Evolutionary conservation across 495 filamentous ascomycete genomes (phyloP).

Genomic region (Darksidea phi): DNA sequence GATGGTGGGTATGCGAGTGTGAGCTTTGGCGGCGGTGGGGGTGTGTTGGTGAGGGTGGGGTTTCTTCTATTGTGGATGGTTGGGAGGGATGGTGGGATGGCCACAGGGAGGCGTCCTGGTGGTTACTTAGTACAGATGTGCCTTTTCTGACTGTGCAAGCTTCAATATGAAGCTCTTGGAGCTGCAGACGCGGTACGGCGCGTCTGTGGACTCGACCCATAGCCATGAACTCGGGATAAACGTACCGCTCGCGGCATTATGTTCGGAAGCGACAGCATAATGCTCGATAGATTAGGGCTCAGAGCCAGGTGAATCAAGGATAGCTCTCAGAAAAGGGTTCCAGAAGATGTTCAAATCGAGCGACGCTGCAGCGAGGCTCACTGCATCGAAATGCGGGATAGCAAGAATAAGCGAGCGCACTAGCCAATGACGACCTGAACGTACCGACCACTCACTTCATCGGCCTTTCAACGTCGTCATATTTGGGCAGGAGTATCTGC

Average conservation of each 20-base stretch:
- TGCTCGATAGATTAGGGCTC: not conserved
- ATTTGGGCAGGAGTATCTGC: no score
- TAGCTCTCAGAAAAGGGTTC: not conserved
- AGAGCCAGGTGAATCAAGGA: not conserved
- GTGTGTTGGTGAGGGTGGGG: slow-evolving; percentile 22
- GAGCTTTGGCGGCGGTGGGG: slow-evolving; percentile 23
- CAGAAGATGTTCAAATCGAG: no score
- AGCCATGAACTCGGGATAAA: not conserved
- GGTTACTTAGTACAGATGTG: not conserved
- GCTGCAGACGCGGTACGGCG: slow-evolving; percentile 9
- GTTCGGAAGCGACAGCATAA: slow-evolving; percentile 20
- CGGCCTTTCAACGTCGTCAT: no score
- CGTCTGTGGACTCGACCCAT: not conserved
- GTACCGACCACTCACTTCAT: no score
- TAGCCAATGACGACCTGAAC: no score
- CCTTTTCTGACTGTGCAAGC: not conserved
- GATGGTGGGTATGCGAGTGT: slow-evolving; percentile 13
- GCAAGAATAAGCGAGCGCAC: no score
- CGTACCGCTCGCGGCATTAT: slow-evolving; percentile 19
- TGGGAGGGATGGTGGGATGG: slow-evolving; percentile 19
- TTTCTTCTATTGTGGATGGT: slow-evolving; percentile 18
- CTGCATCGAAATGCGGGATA: no score
- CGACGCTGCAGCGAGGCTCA: no score
- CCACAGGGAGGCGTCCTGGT: slow-evolving; percentile 33
- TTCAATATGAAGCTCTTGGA: not conserved